These are phyloP conservation scores for Parasarocladium wereldwijsianum DNA, from an alignment of 2,329 filamentous ascomycete genomes.

Conservation along the genomic window DNA sequence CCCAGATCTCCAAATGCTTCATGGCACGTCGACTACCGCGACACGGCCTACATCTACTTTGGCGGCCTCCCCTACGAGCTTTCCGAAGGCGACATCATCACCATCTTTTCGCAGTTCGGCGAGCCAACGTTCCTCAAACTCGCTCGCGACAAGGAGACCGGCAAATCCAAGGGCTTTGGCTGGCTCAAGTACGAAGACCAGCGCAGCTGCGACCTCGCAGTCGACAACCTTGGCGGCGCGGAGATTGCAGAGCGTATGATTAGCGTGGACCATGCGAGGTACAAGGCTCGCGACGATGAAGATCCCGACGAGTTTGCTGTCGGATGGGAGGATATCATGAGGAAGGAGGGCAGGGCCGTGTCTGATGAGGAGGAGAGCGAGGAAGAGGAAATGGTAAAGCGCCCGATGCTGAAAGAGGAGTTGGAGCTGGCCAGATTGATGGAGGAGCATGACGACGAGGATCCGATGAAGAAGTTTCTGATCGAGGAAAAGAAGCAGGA, in stretches of 20 bases:
- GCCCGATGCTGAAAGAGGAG: conserved; percentile 68
- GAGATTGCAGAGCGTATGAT: conserved; percentile 67
- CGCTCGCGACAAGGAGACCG: conserved; percentile 86
- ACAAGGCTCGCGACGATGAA: conserved; percentile 75
- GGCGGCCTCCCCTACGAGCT: conserved; percentile 86
- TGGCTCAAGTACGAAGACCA: conserved; percentile 99
- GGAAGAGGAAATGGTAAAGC: conserved; percentile 26
- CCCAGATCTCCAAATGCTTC: conserved; percentile 67
- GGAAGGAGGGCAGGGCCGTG: conserved; percentile 29
- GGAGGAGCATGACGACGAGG: conserved; percentile 77
- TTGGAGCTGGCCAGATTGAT: conserved; percentile 62
- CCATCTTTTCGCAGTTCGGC: conserved; percentile 93
- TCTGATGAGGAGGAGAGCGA: conserved; percentile 31
- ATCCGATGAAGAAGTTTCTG: conserved; percentile 90
- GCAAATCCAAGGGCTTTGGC: conserved; percentile 85
- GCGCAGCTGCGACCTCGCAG: conserved; percentile 84
- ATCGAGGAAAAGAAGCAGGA: conserved; percentile 87
- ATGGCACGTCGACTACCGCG: conserved; percentile 95
- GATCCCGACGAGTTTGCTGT: conserved; percentile 44
- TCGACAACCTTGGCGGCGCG: conserved; percentile 86
- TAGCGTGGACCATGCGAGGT: conserved; percentile 83
- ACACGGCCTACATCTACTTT: conserved; percentile 93
- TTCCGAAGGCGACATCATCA: conserved; percentile 88
- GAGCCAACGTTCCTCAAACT: conserved; percentile 91
- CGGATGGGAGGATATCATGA: conserved; percentile 44